Base-by-base conservation (phyloP, 371 early-diverging fungal species). In the Mortierella sp. region DNA sequence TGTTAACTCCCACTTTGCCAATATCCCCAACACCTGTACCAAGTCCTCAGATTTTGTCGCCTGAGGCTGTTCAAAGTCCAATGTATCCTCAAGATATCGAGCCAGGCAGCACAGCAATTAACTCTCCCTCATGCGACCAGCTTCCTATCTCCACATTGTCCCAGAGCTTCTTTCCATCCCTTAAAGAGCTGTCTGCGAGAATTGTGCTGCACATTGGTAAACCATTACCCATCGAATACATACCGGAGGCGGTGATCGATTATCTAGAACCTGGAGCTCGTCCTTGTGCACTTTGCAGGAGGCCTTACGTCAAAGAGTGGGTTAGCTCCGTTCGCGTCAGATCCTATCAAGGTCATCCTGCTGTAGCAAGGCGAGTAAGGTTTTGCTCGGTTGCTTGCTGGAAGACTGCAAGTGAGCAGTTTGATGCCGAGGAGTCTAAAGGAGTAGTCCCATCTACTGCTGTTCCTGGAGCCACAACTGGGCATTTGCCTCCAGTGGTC, bases 281-380 rank as follows among this genome's bases (percentile, higher is more conserved):
- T 7, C 71, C 83, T 0, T 91, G 91, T 66, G 83, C 75, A 8
- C 67, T 76, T 35, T 91, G 91, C 47, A 83, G 85, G 8, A 64
- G 77, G 8, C 86, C 89, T 0, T 89, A 88, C 75, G 86, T 89
- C 51, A 85, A 88, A 26, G 91, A 91, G 70, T 89, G 90, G 90
- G 82, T 91, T 3, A 86, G 89, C 2, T 88, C 89, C 35, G 87
- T 90, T 3, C 86, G 89, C 17, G 87, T 90, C 63, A 89, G 88
- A 72, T 85, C 88, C 37, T 90, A 86, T 70, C 80, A 83, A 23
- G 90, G 90, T 0, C 89, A 90, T 72, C 90, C 90, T 13, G 87
- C 88, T 0, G 89, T 90, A 1, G 90, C 88, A 1, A 83, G 87
- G 51, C 83, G 89, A 35, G 88, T 90, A 0, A 73, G 90, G 17